Evolutionary conservation across 2,329 filamentous ascomycete genomes (phyloP), one percentile per base, ranked within the genome.

Genomic region (Colletotrichum spinosum): DNA sequence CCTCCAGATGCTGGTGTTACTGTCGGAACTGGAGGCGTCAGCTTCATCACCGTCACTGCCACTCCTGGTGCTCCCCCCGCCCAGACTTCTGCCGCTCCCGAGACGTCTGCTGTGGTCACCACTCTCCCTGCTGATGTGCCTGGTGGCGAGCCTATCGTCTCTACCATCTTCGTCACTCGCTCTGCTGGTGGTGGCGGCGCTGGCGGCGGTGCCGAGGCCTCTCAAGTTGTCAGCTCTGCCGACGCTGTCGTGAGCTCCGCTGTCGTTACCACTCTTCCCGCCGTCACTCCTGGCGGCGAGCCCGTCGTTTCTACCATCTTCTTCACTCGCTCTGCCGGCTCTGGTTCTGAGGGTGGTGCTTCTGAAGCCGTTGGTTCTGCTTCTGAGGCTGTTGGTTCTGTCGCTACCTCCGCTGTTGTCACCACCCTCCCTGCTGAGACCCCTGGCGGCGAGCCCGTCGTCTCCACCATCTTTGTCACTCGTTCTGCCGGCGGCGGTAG

Each of bases 1-100:
- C 55, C 67, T 12, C 39, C 60, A 11, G 67, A 53, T 41, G 65
- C 60, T 15, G 67, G 62, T 9, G 67, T 58, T n/a, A 62, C 65
- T n/a, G 46, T 69, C 25, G 67, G 67, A 25, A 52, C 57, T 15
- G 61, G 65, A 8, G 67, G 67, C 12, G 65, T 66, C 8, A 61
- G 49, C 46, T 57, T 69, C 44, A 33, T 69, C 58, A 68, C 67
- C 8, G 59, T 67, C 12, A 63, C 63, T 3, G 58, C 58, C 5
- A 67, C 67, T 5, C 67, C 65, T n/a, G 60, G 37, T 8, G 57
- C 65, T 7, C 61, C 65, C 12, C 63, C 63, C 12, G 38, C 55
- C 11, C 46, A 52, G 41, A 62, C 63, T n/a, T 33, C 59, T 15
- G 52, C 48, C 34, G 58, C 48, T 13, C 62, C 58, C 12, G 37